Percentiles rank a stretch among this genome's conserved stretches.
phyloP scores from a whole-genome alignment of 1,284 basidiomycete species.

The Melanopsichium pennsylvanicum region DNA sequence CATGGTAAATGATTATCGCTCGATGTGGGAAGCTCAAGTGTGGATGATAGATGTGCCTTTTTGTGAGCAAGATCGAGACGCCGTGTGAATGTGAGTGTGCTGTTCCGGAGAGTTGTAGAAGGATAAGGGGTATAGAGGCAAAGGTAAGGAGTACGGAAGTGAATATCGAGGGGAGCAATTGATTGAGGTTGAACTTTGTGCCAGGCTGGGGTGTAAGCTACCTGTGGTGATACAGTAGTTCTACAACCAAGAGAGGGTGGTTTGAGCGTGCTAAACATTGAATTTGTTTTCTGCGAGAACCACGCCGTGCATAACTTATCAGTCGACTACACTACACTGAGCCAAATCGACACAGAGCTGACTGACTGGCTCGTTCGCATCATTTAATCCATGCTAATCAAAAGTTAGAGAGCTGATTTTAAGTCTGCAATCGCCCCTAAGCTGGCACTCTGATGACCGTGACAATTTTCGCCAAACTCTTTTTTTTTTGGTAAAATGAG shows the following conservation, averaged over 20 bases:
- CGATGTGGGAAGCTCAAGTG: not conserved
- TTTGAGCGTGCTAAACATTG: too few relatives aligned
- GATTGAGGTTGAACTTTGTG: not conserved
- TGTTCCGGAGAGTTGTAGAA: not conserved
- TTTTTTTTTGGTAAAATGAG: not conserved
- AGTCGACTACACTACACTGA: too few relatives aligned
- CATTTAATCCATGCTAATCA: not conserved
- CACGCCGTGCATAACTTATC: too few relatives aligned
- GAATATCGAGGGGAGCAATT: constrained; percentile 2
- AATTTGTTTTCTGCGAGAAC: too few relatives aligned
- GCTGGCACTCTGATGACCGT: not conserved
- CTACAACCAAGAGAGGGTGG: too few relatives aligned
- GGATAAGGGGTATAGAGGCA: constrained; percentile 5
- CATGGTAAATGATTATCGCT: constrained; percentile 43
- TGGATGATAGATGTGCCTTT: not conserved
- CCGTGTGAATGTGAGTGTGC: not conserved
- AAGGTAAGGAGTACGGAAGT: not conserved
- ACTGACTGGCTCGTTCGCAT: constrained; percentile 9
- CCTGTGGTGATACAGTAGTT: too few relatives aligned
- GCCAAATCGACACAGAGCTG: too few relatives aligned
- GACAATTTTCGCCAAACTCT: not conserved
- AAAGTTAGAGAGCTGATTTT: too few relatives aligned
- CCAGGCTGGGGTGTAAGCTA: too few relatives aligned
- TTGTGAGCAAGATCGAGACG: not conserved
- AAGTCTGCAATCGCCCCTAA: not conserved